phyloP scores from a whole-genome alignment of 2,329 filamentous ascomycete species.

The Huntiella savannae region DNA sequence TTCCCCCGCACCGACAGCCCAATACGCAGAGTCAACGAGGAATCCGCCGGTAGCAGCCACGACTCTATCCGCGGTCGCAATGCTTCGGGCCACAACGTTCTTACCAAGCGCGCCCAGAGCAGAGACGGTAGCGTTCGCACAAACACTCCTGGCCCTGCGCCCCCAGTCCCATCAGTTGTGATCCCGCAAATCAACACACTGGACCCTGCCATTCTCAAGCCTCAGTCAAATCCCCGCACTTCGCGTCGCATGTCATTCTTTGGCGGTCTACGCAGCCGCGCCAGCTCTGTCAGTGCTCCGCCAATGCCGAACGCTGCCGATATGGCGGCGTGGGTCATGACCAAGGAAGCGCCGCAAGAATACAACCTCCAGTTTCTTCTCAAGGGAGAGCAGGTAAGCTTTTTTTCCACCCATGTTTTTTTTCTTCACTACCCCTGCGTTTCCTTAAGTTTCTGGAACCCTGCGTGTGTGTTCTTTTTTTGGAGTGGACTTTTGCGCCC shows the following conservation, averaged over 20 bases:
- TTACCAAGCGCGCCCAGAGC: constrained; percentile 5
- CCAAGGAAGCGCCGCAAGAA: constrained; percentile 29
- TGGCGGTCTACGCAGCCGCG: constrained; percentile 7
- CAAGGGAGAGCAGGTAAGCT: constrained; percentile 34
- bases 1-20: constrained; percentile 2
- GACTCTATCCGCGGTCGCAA: constrained; percentile 5
- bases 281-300: constrained; percentile 1
- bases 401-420: not conserved
- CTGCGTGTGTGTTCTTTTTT: no score
- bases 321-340: constrained; percentile 33
- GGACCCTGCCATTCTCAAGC: constrained; percentile 7
- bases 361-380: constrained; percentile 35
- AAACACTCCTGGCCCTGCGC: not conserved
- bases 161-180: not conserved
- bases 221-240: not conserved
- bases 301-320: constrained; percentile 12
- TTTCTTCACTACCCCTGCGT: not conserved
- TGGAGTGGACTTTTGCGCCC: no score
- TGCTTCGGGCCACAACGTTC: constrained; percentile 3
- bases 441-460: not conserved
- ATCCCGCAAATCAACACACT: constrained; percentile 1
- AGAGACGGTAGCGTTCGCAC: not conserved
- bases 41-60: not conserved
- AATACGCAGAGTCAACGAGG: not conserved
- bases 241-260: constrained; percentile 10